These are phyloP conservation scores for Fusarium nodosum DNA, from an alignment of 2,329 filamentous ascomycete genomes.

Conservation along the genomic window DNA sequence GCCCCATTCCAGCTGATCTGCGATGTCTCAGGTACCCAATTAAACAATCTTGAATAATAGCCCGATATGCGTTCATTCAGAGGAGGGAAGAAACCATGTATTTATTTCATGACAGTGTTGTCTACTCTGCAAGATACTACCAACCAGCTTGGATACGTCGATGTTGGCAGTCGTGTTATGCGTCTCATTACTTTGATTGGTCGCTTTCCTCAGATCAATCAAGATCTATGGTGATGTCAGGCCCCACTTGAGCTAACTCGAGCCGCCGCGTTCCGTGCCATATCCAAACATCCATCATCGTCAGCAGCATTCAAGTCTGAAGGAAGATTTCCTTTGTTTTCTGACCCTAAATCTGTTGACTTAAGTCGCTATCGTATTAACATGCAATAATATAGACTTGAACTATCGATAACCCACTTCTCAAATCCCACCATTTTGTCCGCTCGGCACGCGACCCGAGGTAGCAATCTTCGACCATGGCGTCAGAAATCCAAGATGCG, in stretches of 20 bases:
- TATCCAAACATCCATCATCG: conserved; percentile 27
- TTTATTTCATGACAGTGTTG: not conserved
- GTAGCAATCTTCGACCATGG: conserved; percentile 26
- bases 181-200: conserved; percentile 21
- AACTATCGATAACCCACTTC: not conserved
- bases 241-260: conserved; percentile 36
- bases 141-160: not conserved
- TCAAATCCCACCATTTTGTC: not conserved
- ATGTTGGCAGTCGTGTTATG: not conserved
- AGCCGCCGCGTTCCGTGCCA: conserved; percentile 23
- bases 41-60: not conserved
- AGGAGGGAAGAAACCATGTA: no score
- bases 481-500: conserved; percentile 29
- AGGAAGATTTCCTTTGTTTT: conserved; percentile 15
- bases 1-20: not conserved
- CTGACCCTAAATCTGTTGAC: not conserved
- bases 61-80: not conserved
- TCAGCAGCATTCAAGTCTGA: conserved; percentile 21
- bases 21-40: no score
- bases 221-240: conserved; percentile 37
- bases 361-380: not conserved
- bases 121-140: not conserved
- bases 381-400: conserved; percentile 26
- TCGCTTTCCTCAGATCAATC: not conserved
- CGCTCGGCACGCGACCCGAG: conserved; percentile 36